Evolutionary conservation across 2,329 filamentous ascomycete genomes (phyloP).

Genomic region (Penicillium sumatraense): DNA sequence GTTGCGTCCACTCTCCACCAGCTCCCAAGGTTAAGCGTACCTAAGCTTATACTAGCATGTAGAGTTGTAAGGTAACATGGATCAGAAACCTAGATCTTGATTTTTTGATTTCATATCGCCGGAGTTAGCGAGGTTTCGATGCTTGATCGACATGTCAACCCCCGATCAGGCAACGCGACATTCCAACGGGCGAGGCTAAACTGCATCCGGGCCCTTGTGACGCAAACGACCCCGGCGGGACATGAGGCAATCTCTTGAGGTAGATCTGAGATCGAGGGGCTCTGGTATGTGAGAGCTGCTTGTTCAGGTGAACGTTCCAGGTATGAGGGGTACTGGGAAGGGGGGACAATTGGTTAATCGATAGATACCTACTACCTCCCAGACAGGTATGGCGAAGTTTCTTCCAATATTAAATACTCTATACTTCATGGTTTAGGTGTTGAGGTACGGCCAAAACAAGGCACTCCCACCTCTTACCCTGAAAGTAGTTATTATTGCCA

Average conservation of each 20-base stretch:
- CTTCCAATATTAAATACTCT: no score
- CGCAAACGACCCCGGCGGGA: constrained; percentile 24
- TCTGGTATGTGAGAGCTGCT: not conserved
- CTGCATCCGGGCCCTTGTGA: constrained; percentile 29
- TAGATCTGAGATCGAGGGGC: not conserved
- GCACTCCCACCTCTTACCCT: no score
- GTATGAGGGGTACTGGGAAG: not conserved
- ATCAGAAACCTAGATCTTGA: not conserved
- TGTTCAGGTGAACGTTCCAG: not conserved
- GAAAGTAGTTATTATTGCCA: no score
- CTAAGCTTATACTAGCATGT: not conserved
- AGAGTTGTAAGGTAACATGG: constrained; percentile 21
- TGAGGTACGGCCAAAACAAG: no score
- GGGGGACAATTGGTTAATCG: not conserved
- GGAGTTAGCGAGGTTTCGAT: constrained; percentile 8
- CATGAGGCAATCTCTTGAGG: not conserved
- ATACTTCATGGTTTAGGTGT: no score
- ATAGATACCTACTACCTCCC: no score
- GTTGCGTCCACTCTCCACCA: constrained; percentile 23
- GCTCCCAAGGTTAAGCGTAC: not conserved
- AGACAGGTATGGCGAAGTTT: not conserved
- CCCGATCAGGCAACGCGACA: constrained; percentile 25
- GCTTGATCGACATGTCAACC: constrained; percentile 27
- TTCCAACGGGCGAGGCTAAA: constrained; percentile 28
- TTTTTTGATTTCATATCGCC: not conserved